Base-by-base conservation (phyloP, 1,284 basidiomycete species). In the Papiliotrema fonsecae region DNA sequence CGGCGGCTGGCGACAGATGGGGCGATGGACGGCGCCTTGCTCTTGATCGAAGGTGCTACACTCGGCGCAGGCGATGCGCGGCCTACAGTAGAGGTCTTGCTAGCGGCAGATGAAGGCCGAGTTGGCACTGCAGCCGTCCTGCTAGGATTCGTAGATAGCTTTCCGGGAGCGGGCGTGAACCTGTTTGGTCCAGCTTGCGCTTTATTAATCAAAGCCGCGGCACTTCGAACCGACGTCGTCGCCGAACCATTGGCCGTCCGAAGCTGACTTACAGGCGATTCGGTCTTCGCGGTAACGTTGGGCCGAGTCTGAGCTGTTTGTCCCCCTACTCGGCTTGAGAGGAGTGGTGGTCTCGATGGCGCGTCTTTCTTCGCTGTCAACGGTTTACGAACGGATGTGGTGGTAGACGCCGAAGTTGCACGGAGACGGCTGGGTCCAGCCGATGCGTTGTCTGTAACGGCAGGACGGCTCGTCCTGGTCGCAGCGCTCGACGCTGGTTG, bases 301-400 rank as follows among this genome's bases (percentile, higher is more conserved):
- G 5, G 7, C 3, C n/a, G n/a, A n/a, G n/a, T n/a, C n/a, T n/a
- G n/a, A n/a, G n/a, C n/a, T n/a, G n/a, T n/a, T n/a, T n/a, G n/a
- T n/a, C n/a, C n/a, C n/a, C n/a, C n/a, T n/a, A n/a, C n/a, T n/a
- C n/a, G n/a, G n/a, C n/a, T n/a, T n/a, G n/a, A n/a, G n/a, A n/a
- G n/a, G n/a, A n/a, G n/a, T n/a, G n/a, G n/a, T n/a, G n/a, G n/a
- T n/a, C n/a, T n/a, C n/a, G n/a, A n/a, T n/a, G n/a, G n/a, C n/a
- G n/a, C n/a, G n/a, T n/a, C n/a, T n/a, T n/a, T n/a, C n/a, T n/a
- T n/a, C n/a, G n/a, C n/a, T n/a, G n/a, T n/a, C n/a, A n/a, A n/a
- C n/a, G n/a, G n/a, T 19, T 32, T 30, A 7, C 52, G 35, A 2
- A 40, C 70, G 0, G 80, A 81, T 6, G 72, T 65, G 5, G 41